These are phyloP conservation scores for Ilex aquifolium DNA, from an alignment of 257 asterid species.

Conservation along the genomic window DNA sequence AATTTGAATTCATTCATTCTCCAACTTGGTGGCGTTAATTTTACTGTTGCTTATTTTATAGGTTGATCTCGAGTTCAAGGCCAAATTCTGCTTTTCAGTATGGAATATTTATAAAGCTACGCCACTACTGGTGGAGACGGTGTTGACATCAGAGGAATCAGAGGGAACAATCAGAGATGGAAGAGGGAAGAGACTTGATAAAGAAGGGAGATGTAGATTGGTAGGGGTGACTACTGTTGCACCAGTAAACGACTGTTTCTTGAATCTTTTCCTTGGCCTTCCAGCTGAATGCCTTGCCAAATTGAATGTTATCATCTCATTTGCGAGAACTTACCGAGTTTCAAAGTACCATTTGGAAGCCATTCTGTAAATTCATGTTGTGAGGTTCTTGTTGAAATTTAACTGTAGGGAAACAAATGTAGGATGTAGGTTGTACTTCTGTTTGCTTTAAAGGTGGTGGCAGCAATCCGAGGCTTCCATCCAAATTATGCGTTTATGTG, in stretches of 20 bases:
- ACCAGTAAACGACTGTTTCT: conserved; percentile 58
- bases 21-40: too few species aligned
- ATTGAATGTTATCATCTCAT: conserved; percentile 51
- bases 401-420: too few species aligned
- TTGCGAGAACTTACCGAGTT: conserved; percentile 17
- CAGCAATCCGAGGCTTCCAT: too few species aligned
- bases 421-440: too few species aligned
- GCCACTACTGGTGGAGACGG: conserved; percentile 67
- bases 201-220: conserved; percentile 58
- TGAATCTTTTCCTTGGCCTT: conserved; percentile 81
- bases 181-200: conserved; percentile 54
- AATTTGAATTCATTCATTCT: too few species aligned
- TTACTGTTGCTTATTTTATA: conserved; percentile 12
- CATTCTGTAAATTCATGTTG: too few species aligned
- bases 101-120: conserved; percentile 71
- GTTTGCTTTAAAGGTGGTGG: too few species aligned
- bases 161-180: conserved; percentile 58
- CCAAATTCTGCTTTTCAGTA: conserved; percentile 64
- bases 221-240: conserved; percentile 80
- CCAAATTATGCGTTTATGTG: too few species aligned
- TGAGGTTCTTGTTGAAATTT: too few species aligned
- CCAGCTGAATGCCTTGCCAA: conserved; percentile 81
- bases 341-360: too few species aligned
- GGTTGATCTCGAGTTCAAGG: conserved; percentile 74
- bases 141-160: conserved; percentile 76